phyloP scores from a whole-genome alignment of 2,329 filamentous ascomycete genomes.

The Monilinia vaccinii-corymbosi region DNA sequence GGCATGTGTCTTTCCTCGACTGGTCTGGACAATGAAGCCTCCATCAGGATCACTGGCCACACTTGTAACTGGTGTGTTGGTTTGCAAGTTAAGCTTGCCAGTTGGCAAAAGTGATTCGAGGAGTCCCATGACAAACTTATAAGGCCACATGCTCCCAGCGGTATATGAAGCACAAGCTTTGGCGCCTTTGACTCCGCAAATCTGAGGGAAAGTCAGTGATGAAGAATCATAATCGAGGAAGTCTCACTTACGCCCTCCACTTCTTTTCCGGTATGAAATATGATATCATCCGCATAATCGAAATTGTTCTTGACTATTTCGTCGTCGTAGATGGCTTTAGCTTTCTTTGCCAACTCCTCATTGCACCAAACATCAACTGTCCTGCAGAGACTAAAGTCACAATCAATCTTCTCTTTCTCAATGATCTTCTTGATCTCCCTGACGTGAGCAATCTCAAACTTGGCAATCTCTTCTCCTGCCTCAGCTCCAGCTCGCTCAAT shows the following conservation, averaged over 20 bases:
- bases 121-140: slow-evolving; percentile 48
- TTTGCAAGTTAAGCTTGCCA: slow-evolving; percentile 42
- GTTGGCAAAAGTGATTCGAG: slow-evolving; percentile 37
- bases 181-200: slow-evolving; percentile 22
- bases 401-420: slow-evolving; percentile 33
- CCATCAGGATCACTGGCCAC: slow-evolving; percentile 15
- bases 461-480: slow-evolving; percentile 15
- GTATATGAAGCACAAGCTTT: slow-evolving; percentile 16
- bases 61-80: slow-evolving; percentile 37
- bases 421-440: slow-evolving; percentile 31
- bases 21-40: slow-evolving; percentile 41
- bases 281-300: slow-evolving; percentile 9
- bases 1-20: slow-evolving; percentile 44
- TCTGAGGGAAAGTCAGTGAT: not conserved
- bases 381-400: slow-evolving; percentile 33
- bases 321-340: slow-evolving; percentile 1
- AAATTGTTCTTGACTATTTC: not conserved
- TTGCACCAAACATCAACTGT: slow-evolving; percentile 7
- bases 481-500: not conserved
- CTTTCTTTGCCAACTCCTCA: not conserved
- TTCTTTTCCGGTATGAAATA: not conserved
- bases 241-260: slow-evolving; percentile 1
- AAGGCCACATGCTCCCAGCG: slow-evolving; percentile 40
- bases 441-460: slow-evolving; percentile 34
- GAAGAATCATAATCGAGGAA: not conserved